phyloP scores from a whole-genome alignment of 371 early-diverging fungal genomes.

The Mucor circinelloides region DNA sequence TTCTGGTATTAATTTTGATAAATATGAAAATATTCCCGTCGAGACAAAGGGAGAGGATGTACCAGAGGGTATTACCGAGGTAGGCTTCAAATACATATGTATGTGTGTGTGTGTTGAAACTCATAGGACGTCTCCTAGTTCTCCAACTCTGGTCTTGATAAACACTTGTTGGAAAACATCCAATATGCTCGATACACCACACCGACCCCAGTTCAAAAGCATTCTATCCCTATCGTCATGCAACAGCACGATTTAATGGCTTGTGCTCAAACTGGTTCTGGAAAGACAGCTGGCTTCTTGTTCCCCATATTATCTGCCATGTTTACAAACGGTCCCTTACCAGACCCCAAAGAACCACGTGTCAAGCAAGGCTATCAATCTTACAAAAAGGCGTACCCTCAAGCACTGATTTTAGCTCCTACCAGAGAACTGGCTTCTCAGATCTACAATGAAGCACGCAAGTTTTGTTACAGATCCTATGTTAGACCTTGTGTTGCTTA shows the following conservation, averaged over 20 bases:
- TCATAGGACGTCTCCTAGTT: no score
- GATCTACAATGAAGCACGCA: constrained; percentile 61
- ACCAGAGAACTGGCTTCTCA: constrained; percentile 50
- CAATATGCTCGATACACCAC: constrained; percentile 55
- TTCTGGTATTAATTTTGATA: constrained; percentile 96
- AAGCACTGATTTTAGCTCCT: constrained; percentile 49
- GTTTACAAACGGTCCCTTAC: constrained; percentile 73
- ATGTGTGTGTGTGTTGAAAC: neutral
- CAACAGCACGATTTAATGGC: constrained; percentile 72
- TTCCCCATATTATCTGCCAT: constrained; percentile 57
- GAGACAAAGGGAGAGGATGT: constrained; percentile 86
- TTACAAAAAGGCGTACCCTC: constrained; percentile 39
- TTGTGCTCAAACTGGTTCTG: constrained; percentile 86
- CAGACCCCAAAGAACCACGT: constrained; percentile 29
- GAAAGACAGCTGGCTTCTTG: constrained; percentile 76
- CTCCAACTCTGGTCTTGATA: constrained; percentile 73
- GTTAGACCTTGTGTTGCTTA: constrained; percentile 95
- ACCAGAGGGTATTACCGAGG: constrained; percentile 17
- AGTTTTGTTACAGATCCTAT: constrained; percentile 91
- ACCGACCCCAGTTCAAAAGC: constrained; percentile 75
- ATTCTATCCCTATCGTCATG: constrained; percentile 68
- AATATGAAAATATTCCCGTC: constrained; percentile 96
- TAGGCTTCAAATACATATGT: neutral
- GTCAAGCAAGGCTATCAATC: constrained; percentile 46
- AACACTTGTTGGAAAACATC: constrained; percentile 74